Evolutionary conservation across 305 asterid species (phyloP), one percentile per base, ranked within the genome.

Genomic region (Rubia peregrina): DNA sequence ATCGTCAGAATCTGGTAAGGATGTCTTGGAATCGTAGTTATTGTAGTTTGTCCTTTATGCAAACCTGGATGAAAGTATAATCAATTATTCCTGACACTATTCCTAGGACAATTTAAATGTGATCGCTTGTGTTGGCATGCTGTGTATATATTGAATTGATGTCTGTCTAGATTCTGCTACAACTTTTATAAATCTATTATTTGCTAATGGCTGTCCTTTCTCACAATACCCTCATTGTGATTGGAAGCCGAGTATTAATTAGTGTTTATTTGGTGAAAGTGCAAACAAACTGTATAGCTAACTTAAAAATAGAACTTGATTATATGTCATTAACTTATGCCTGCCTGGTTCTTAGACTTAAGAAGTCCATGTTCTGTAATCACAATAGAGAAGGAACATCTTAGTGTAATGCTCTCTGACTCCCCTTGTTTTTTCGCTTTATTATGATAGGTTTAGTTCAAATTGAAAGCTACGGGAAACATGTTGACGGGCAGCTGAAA

Each of bases 1-100:
- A 71, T 90, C 96, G 33, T 84, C 97, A 33, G 95, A 83, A 74
- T 86, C 92, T 13, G 91, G 98, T 90, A 85, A 38, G 12, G 62
- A 51, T 65, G 43, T 26, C 7, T 40, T 40, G 21, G 42, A 30
- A 41, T 40, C 41, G 11, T 51, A 24, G 26, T 65, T 65, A 2
- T 38, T 16, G 70, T 16, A 48, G 9, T 30, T 67, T 6, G 6
- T 16, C 48, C 53, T 13, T 36, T 24, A 41, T 12, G 53, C 65
- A 30, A 14, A n/a, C 38, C 49, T 7, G 14, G 38, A 36, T 48
- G 10, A 55, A 55, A 61, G 7, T 40, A 16, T 4, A 56, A 65
- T 56, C 40, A 53, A 5, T 73, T 57, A 36, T 55, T 43, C 49
- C 19, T 17, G 26, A 19, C 71, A 5, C 5, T 40, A 43, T 0